Conservation (phyloP, 805 yeast genomes). For the Starmera amethionina region DNA sequence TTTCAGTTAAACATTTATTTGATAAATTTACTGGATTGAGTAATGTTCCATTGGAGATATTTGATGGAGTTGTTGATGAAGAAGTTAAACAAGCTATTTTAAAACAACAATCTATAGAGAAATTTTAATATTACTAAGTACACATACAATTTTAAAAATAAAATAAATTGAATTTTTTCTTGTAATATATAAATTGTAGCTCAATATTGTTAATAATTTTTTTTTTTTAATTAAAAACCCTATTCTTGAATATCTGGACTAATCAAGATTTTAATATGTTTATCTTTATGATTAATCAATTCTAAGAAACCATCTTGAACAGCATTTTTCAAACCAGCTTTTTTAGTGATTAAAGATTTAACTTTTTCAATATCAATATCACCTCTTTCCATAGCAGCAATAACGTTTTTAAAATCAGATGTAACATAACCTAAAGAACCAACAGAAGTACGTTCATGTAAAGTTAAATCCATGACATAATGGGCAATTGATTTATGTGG, state of each 20-base stretch:
- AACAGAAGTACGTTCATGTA: constrained; percentile 30
- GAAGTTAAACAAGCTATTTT: constrained; percentile 50
- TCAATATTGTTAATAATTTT: too few relatives aligned
- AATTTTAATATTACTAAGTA: too few relatives aligned
- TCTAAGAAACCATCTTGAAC: constrained; percentile 34
- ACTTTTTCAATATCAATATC: constrained; percentile 26
- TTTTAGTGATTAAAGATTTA: constrained; percentile 28
- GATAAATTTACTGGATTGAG: constrained; percentile 54
- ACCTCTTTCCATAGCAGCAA: constrained; percentile 28
- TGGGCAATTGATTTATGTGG: constrained; percentile 32
- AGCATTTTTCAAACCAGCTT: constrained; percentile 28
- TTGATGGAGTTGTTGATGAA: constrained; percentile 47
- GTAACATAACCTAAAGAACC: constrained; percentile 37
- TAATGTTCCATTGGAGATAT: constrained; percentile 47
- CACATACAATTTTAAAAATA: too few relatives aligned
- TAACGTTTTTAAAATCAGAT: constrained; percentile 33
- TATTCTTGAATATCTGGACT: constrained; percentile 19
- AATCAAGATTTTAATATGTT: constrained; percentile 35
- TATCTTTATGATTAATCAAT: constrained; percentile 31
- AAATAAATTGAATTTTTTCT: too few relatives aligned
- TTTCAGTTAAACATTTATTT: constrained; percentile 33
- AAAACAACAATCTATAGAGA: constrained; percentile 34
- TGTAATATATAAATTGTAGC: too few relatives aligned
- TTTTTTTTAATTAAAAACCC: too few relatives aligned
- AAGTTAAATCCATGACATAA: constrained; percentile 35